Evolutionary conservation across 306 rosid species (phyloP).

Genomic region (Gillenia trifoliata): DNA sequence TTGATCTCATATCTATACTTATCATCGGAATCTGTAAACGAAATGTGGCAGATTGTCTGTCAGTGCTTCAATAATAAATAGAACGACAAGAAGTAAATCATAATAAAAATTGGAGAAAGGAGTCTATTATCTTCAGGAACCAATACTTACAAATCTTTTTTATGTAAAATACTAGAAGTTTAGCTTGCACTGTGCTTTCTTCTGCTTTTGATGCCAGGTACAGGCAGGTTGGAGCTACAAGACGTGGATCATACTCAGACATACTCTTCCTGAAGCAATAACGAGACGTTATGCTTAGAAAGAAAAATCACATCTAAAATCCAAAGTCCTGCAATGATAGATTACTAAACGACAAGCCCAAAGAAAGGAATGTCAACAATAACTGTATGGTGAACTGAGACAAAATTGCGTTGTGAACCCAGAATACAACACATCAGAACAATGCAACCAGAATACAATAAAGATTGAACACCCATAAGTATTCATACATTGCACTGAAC

Average conservation of each 20-base stretch:
- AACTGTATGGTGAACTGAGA: not conserved
- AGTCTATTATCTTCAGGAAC: slow-evolving; percentile 3
- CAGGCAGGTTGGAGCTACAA: slow-evolving; percentile 92
- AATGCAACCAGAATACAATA: not conserved
- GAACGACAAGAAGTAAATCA: slow-evolving; percentile 15
- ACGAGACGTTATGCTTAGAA: not conserved
- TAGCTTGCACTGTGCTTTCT: slow-evolving; percentile 92
- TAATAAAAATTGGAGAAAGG: not conserved
- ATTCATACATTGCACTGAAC: not conserved
- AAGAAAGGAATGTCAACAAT: not conserved
- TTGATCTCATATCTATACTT: slow-evolving; percentile 79
- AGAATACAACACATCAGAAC: not conserved
- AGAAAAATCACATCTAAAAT: not conserved
- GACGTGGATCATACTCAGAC: slow-evolving; percentile 88
- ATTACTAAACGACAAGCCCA: not conserved
- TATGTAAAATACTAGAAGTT: slow-evolving; percentile 69
- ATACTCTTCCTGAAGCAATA: slow-evolving; percentile 67
- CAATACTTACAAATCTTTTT: slow-evolving; percentile 53
- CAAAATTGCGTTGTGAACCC: not conserved
- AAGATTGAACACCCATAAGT: not conserved
- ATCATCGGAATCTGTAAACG: slow-evolving; percentile 68
- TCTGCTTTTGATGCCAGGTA: slow-evolving; percentile 91
- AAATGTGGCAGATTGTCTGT: slow-evolving; percentile 12
- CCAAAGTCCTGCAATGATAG: not conserved
- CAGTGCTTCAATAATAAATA: slow-evolving; percentile 18